Percentiles rank a stretch among this genome's conserved stretches.
Conservation (phyloP, 306 rosid species). For the Prunus kanzakura region DNA sequence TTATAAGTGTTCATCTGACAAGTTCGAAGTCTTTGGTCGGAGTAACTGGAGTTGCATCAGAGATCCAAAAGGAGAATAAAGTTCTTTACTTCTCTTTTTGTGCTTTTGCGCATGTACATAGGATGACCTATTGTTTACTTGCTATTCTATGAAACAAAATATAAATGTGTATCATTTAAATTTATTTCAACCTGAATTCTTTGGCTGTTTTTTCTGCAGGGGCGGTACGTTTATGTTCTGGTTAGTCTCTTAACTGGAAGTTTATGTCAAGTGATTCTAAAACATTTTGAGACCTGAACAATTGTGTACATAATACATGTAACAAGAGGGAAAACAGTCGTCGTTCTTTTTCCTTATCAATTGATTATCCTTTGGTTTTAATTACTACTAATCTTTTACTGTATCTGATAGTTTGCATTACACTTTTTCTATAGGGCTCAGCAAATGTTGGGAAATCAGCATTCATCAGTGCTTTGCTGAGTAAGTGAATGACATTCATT, state of each 20-base stretch:
- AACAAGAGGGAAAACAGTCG: too few relatives aligned
- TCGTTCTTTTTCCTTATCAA: not conserved
- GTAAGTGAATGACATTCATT: slow-evolving; percentile 46
- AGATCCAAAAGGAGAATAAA: slow-evolving; percentile 92
- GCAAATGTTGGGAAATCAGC: slow-evolving; percentile 99
- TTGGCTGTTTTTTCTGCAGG: too few relatives aligned
- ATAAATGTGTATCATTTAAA: not conserved
- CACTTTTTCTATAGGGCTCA: slow-evolving; percentile 50
- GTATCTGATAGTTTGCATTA: too few relatives aligned
- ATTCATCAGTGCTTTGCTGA: slow-evolving; percentile 78
- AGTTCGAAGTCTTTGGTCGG: slow-evolving; percentile 96
- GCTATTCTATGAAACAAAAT: not conserved
- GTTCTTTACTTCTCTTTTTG: slow-evolving; percentile 30
- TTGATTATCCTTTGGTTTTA: not conserved
- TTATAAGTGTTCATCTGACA: slow-evolving; percentile 75
- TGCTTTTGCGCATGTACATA: not conserved
- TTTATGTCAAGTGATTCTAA: too few relatives aligned
- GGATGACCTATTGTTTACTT: not conserved
- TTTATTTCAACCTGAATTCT: not conserved
- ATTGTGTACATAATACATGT: too few relatives aligned
- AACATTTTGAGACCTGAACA: too few relatives aligned
- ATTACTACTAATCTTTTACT: not conserved
- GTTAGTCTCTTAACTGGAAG: too few relatives aligned
- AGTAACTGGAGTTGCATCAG: slow-evolving; percentile 71
- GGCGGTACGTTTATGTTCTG: too few relatives aligned